Percentiles rank a stretch among this genome's conserved stretches.
phyloP scores from a whole-genome alignment of 1,284 basidiomycete species.

The Uromyces viciae-fabae region DNA sequence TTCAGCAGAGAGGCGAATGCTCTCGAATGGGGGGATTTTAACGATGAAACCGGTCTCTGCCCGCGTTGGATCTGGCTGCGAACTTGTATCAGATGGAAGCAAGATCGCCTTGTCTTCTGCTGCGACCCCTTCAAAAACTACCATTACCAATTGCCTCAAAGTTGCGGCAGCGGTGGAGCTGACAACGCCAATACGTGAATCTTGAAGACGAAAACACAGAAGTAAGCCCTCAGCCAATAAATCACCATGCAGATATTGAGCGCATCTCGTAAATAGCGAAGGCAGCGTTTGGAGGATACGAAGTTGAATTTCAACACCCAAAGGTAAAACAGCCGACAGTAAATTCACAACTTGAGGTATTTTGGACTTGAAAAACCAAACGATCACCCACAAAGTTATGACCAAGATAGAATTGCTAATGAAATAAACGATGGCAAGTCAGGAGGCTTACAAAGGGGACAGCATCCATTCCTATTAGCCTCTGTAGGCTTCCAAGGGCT shows the following conservation, averaged over 20 bases:
- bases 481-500: slow-evolving; percentile 82
- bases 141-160: slow-evolving; percentile 92
- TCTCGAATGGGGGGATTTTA: slow-evolving; percentile 40
- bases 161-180: slow-evolving; percentile 96
- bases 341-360: slow-evolving; percentile 74
- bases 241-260: slow-evolving; percentile 68
- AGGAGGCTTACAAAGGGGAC: slow-evolving; percentile 62
- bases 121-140: slow-evolving; percentile 90
- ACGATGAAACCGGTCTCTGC: slow-evolving; percentile 38
- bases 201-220: slow-evolving; percentile 88
- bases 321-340: slow-evolving; percentile 77
- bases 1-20: slow-evolving; percentile 43
- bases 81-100: slow-evolving; percentile 50
- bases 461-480: slow-evolving; percentile 79
- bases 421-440: background rate
- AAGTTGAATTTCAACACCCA: slow-evolving; percentile 90
- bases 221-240: slow-evolving; percentile 77
- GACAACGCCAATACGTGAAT: slow-evolving; percentile 89
- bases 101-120: slow-evolving; percentile 63
- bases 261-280: slow-evolving; percentile 78
- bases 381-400: background rate
- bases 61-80: slow-evolving; percentile 46
- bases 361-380: slow-evolving; percentile 60
- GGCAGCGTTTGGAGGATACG: slow-evolving; percentile 84
- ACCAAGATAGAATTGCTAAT: background rate